These are phyloP conservation scores for Populus pruinosa DNA, from an alignment of 345 rosid genomes.

Conservation along the genomic window DNA sequence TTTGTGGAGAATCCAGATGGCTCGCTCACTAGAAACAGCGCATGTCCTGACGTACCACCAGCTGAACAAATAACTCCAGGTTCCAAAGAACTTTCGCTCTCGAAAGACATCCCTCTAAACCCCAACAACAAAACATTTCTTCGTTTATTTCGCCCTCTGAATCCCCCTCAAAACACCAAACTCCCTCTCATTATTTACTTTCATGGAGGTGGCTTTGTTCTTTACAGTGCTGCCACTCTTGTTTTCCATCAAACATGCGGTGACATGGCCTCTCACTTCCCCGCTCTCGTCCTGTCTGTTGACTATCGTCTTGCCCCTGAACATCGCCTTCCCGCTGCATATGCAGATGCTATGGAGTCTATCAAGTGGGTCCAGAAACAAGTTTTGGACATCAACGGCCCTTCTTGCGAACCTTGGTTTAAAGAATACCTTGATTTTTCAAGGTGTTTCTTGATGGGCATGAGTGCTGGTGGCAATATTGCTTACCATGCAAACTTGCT, in stretches of 20 bases:
- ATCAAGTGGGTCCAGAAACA: conserved; percentile 67
- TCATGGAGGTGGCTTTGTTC: conserved; percentile 75
- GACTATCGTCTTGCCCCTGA: conserved; percentile 87
- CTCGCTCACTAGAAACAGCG: conserved; percentile 48
- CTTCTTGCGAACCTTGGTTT: conserved; percentile 57
- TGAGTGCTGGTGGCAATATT: conserved; percentile 71
- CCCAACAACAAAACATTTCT: conserved; percentile 45
- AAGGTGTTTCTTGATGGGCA: conserved; percentile 60
- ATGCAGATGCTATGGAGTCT: conserved; percentile 71
- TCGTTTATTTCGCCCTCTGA: conserved; percentile 54
- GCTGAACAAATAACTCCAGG: conserved; percentile 14
- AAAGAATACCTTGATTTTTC: conserved; percentile 53
- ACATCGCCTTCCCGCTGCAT: conserved; percentile 89
- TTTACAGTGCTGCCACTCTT: conserved; percentile 44
- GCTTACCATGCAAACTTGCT: conserved; percentile 61
- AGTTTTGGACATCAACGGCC: conserved; percentile 30
- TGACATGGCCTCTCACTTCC: conserved; percentile 41
- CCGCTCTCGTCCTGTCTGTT: conserved; percentile 62
- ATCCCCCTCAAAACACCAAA: conserved; percentile 31
- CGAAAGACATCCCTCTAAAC: conserved; percentile 63
- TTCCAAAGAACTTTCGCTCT: conserved; percentile 24
- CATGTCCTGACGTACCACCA: conserved; percentile 37
- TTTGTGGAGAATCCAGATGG: conserved; percentile 48
- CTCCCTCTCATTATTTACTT: conserved; percentile 61
- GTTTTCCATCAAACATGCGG: conserved; percentile 53